Percentiles rank a stretch among this genome's conserved stretches.
Conservation (phyloP, 202 grass and related monocot species). For the Schoenoplectus triqueter region DNA sequence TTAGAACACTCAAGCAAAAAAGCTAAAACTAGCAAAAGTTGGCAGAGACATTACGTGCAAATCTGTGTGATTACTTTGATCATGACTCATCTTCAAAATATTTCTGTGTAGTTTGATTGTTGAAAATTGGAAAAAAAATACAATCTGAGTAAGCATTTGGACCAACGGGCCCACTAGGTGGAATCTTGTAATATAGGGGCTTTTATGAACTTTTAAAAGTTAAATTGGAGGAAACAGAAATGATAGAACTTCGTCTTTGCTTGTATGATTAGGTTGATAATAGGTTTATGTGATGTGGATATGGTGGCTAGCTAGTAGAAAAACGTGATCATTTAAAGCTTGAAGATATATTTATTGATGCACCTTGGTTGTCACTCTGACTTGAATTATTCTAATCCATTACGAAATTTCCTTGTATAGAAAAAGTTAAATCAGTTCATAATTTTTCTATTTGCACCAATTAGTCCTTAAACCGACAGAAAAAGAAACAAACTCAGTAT, state of each 20-base stretch:
- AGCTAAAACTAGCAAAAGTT: conserved; percentile 33
- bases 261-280: conserved; percentile 32
- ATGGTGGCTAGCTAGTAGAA: conserved; percentile 13
- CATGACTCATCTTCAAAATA: neutral
- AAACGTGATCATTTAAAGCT: conserved; percentile 8
- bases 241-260: conserved; percentile 23
- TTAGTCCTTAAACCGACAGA: neutral
- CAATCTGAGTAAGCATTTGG: conserved; percentile 16
- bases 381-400: neutral
- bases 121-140: neutral
- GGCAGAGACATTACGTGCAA: conserved; percentile 21
- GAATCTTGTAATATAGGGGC: conserved; percentile 19
- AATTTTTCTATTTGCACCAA: neutral
- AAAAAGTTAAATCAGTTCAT: neutral
- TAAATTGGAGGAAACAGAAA: neutral
- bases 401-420: neutral
- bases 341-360: neutral
- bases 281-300: conserved; percentile 23
- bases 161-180: conserved; percentile 2
- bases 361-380: neutral
- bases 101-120: neutral
- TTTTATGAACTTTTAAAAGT: conserved; percentile 21
- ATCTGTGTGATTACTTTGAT: neutral
- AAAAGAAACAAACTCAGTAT: too few relatives aligned
- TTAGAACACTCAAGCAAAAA: conserved; percentile 38